Conservation (phyloP, 345 rosid genomes). For the Populus alba region DNA sequence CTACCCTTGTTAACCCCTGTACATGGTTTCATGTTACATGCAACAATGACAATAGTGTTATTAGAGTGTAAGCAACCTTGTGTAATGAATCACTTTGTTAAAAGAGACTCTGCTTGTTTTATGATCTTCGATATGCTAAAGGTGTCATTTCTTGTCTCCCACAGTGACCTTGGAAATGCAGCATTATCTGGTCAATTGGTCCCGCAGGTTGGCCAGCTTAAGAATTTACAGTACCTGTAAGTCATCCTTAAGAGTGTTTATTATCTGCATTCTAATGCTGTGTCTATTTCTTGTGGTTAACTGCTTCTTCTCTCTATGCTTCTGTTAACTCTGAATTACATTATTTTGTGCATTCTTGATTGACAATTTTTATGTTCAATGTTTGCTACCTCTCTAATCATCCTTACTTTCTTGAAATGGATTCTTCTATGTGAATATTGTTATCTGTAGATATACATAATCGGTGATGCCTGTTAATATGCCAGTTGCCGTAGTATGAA, state of each 20-base stretch:
- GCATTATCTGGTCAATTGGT: slow-evolving; percentile 41
- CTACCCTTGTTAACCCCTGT: slow-evolving; percentile 35
- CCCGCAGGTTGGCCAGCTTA: slow-evolving; percentile 39
- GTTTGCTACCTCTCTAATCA: neutral
- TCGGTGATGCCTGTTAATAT: neutral
- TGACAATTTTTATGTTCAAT: neutral
- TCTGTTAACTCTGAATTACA: neutral
- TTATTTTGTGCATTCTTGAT: neutral
- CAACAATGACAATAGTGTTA: slow-evolving; percentile 40
- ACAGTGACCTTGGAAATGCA: slow-evolving; percentile 48
- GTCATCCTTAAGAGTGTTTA: slow-evolving; percentile 5
- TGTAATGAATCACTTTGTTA: neutral
- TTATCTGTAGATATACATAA: neutral
- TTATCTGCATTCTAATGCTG: neutral
- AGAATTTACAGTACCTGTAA: slow-evolving; percentile 42
- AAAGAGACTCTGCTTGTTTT: neutral
- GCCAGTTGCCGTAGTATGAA: neutral
- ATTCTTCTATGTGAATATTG: neutral
- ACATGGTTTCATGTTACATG: slow-evolving; percentile 50
- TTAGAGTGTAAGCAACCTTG: slow-evolving; percentile 33
- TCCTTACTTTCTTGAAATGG: neutral
- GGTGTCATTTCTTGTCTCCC: neutral
- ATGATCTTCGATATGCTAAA: neutral
- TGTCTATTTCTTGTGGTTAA: neutral
- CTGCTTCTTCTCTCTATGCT: neutral